Base-by-base conservation (phyloP, 352 stramenopile species). In the Pythium insidiosum region DNA sequence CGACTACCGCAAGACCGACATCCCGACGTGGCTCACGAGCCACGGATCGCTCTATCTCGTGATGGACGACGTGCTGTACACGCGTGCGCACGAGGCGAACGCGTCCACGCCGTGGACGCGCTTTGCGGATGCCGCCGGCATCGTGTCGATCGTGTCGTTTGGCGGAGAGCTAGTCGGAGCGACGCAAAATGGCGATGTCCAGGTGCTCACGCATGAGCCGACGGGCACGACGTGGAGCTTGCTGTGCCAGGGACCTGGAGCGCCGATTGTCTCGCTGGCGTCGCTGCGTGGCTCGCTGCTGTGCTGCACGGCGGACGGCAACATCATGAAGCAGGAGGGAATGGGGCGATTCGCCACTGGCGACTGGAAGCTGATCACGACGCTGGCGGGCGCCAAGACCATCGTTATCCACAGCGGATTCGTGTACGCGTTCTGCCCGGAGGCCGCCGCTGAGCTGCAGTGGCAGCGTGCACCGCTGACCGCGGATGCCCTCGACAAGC, bases 341-440 rank as follows among this genome's bases (percentile, higher is more conserved):
- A 71, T 58, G 7, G 74, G 75, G 2, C 58, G 61, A 13, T 86
- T 87, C 30, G 78, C 73, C 5, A 73, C 66, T 6, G 72, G 71
- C 5, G 43, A 68, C 13, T 90, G 78, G 78, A 81, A 63, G 10
- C 39, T 75, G 35, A 50, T 90, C 10, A 68, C 63, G 18, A 38
- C 64, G 19, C 63, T 81, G 0, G 38, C 61, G 12, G 66, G 58
- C 20, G 70, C 63, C 26, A 57, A 51, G 3, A 53, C 58, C 5
- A 87, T 93, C 37, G 66, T 58, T 2, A 56, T 88, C n/a, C 76
- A 88, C 69, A 84, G 88, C 49, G 63, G 68, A 3, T 84, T 65
- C 36, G 38, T 90, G 42, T 90, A 89, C 52, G 77, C 64, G 4
- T 57, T 63, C 43, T 64, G 48, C n/a, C 43, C 50, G 36, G 30